Base-by-base conservation (phyloP, 495 filamentous ascomycete species). In the Penicillium bialowiezense region DNA sequence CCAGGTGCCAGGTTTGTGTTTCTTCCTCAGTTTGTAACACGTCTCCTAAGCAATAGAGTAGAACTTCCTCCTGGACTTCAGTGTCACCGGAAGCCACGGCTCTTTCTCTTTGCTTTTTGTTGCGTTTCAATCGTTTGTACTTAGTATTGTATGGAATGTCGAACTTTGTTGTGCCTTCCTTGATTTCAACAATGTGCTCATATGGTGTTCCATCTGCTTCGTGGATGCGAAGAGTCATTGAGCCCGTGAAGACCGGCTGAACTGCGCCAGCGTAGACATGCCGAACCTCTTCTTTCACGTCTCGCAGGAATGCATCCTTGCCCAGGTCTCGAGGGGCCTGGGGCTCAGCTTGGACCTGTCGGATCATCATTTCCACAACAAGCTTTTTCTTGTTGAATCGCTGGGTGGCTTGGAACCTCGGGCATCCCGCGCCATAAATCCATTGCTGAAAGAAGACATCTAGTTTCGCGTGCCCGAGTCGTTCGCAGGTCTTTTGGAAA, bases 81-180 rank as follows among this genome's bases (percentile, higher is more conserved):
- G 75, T 69, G 59, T 89, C 85, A 3, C 80, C 78, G 19, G 81
- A 84, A 24, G 72, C 77, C 20, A 80, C 86, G 37, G 82, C 73
- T 36, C 89, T 80, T 62, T 96, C 93, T 67, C 88, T 88, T 55
- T 95, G 87, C 33, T 91, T 84, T 51, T 89, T 85, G 55, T 86
- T 96, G 24, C 92, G 81, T 72, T 99, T 99, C 29, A 99, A 75
- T 2, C 93, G 85, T 73, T 97, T 99, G 67, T 99, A 99, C 62
- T 99, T 99, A 0, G 93, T 99, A 60, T 97, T 97, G 60, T 99
- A 99, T 12, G 92, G 91, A 48, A 99, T 97, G 38, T 96, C 90
- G 48, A 97, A 85, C 48, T 83, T 87, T 6, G 84, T 87, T 32
- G 80, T 75, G 7, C 83, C 82, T 46, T 96, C 90, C 55, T 89